Evolutionary conservation across 352 stramenopile species (phyloP).

Genomic region (Proteromonas lacertae): DNA sequence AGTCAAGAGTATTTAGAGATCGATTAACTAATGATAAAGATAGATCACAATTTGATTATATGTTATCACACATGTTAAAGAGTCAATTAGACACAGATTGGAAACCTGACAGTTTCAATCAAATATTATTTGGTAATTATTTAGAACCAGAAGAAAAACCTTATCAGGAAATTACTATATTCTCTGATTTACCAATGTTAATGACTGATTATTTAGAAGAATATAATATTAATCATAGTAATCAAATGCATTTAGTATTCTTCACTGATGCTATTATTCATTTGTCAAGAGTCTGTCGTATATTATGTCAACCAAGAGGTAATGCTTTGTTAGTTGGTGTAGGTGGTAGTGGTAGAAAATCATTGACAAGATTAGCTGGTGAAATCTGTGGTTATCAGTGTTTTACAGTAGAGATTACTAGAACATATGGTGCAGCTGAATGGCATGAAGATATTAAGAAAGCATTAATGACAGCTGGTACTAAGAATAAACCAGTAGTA

Average conservation of each 20-base stretch:
- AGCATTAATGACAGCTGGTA: conserved; percentile 41
- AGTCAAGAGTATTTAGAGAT: conserved; percentile 52
- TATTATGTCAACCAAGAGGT: conserved; percentile 44
- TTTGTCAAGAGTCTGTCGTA: conserved; percentile 45
- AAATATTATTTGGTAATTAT: conserved; percentile 53
- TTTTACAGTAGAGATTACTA: conserved; percentile 57
- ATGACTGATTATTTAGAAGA: conserved; percentile 55
- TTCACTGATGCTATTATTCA: conserved; percentile 64
- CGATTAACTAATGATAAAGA: conserved; percentile 42
- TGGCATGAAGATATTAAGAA: conserved; percentile 62
- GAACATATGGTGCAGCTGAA: conserved; percentile 40
- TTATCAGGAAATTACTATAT: conserved; percentile 22
- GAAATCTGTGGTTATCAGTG: conserved; percentile 61
- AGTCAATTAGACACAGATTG: conserved; percentile 7
- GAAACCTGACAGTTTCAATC: conserved; percentile 14
- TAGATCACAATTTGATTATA: conserved; percentile 34
- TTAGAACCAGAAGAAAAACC: conserved; percentile 28
- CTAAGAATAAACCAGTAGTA: conserved; percentile 38
- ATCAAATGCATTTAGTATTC: conserved; percentile 63
- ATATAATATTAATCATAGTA: conserved; percentile 64
- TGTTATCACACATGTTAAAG: conserved; percentile 5
- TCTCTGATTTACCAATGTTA: conserved; percentile 9
- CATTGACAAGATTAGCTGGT: conserved; percentile 37
- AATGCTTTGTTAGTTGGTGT: conserved; percentile 61
- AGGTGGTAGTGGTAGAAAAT: conserved; percentile 45